Base-by-base conservation (phyloP, 129 eudicot genomes). In the Artemisia argyi region DNA sequence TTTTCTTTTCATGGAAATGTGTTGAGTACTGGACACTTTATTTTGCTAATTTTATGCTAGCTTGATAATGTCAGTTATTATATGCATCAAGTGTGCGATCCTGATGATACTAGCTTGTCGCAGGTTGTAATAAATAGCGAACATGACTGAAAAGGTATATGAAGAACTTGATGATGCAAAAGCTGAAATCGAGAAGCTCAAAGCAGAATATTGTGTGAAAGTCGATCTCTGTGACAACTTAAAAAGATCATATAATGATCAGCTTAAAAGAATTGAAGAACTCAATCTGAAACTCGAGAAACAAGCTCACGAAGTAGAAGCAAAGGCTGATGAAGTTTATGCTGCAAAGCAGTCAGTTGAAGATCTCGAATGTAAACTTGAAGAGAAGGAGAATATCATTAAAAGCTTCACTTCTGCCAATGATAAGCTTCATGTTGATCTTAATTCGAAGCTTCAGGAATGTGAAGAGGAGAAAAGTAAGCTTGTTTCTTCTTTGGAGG, bases 121-220 rank as follows among this genome's bases (percentile, higher is more conserved):
- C 84, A 85, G 84, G 80, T 68, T 44, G 51, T 67, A 28, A 49
- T 17, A 42, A 44, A 65, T 49, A 70, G 85, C 83, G 86, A 90
- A 82, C 64, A 80, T 78, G 82, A 46, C 72, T 61, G 82, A 71
- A 71, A 78, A 68, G 63, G 77, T 85, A 16, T 76, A 81, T 17
- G 86, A 92, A 86, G 97, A 89, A 82, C 79, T 91, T 4, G 89
- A 87, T 71, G 86, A 81, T 49, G 92, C 92, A 58, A 92, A 80
- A 76, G 86, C 85, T 20, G 96, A 87, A 80, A 78, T 89, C 22
- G 95, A 87, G 54, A 87, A 48, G 83, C 85, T 91, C 30, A 83
- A 72, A 66, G 77, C 71, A 18, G 91, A 87, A 51, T 73, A 65
- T 69, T 61, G 67, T 59, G 73, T 32, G 12, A 91, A 87, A 78